phyloP scores from a whole-genome alignment of 257 asterid genomes.

The Petunia axillaris region DNA sequence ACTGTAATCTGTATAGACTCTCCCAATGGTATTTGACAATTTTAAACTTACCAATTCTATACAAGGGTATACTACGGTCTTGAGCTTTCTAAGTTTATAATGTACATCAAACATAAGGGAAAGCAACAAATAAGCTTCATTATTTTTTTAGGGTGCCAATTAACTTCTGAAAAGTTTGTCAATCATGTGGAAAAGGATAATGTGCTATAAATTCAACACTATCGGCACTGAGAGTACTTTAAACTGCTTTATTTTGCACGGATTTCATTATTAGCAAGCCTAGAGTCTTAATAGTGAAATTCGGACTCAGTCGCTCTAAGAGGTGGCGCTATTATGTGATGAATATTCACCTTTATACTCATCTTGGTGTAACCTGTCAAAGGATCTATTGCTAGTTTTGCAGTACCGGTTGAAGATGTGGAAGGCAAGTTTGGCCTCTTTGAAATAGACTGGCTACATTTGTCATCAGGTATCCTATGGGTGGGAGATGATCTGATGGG shows the following conservation, averaged over 20 bases:
- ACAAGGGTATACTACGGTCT: not conserved
- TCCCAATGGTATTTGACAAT: slow-evolving; percentile 3
- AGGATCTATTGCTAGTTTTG: slow-evolving; percentile 26
- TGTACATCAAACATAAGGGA: not conserved
- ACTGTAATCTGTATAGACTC: not conserved
- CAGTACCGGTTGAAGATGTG: slow-evolving; percentile 5
- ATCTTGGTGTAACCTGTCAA: not conserved
- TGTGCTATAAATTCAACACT: not conserved
- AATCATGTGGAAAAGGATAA: not conserved
- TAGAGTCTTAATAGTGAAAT: not conserved
- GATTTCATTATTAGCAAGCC: slow-evolving; percentile 2
- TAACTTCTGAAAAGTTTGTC: slow-evolving; percentile 16
- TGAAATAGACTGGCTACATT: slow-evolving; percentile 15
- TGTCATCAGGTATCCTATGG: slow-evolving; percentile 10
- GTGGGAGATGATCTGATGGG: slow-evolving; percentile 22
- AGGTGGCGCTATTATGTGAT: not conserved
- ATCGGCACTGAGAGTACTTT: not conserved
- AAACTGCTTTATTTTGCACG: not conserved
- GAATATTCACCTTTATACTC: not conserved
- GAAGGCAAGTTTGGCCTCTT: slow-evolving; percentile 15
- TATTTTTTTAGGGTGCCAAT: not conserved
- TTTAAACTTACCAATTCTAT: not conserved
- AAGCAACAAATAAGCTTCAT: not conserved
- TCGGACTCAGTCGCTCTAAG: slow-evolving; percentile 1
- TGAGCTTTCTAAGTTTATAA: slow-evolving; percentile 3